These are phyloP conservation scores for Tylopilus sp. DNA, from an alignment of 768 basidiomycete genomes.

Conservation along the genomic window DNA sequence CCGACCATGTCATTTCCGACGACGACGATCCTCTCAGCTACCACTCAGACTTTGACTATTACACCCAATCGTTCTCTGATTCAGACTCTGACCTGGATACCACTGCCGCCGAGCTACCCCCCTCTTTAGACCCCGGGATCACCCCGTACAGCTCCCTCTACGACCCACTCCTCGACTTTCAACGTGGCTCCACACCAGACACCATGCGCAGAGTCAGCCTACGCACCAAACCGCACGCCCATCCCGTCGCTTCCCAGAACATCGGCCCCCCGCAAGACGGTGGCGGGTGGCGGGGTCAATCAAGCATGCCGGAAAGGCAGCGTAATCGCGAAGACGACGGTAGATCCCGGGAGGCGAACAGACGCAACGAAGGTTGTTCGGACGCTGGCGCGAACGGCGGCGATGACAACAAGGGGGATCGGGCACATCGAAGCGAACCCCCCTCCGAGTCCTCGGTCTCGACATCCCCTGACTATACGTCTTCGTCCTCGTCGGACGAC, in stretches of 20 bases:
- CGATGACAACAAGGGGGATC: constrained; percentile 37
- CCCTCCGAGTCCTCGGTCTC: constrained; percentile 35
- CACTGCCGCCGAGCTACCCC: constrained; percentile 1
- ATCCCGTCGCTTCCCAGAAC: neutral
- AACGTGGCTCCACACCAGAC: constrained; percentile 46
- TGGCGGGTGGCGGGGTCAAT: constrained; percentile 21
- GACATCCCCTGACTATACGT: constrained; percentile 31
- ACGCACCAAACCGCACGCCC: neutral
- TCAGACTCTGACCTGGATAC: constrained; percentile 30
- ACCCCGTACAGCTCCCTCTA: constrained; percentile 23
- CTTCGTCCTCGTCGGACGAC: constrained; percentile 30
- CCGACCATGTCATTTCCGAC: constrained; percentile 11
- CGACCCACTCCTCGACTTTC: constrained; percentile 26
- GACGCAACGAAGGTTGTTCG: constrained; percentile 16
- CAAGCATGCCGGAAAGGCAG: constrained; percentile 12
- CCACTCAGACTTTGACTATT: constrained; percentile 37
- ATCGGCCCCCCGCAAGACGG: constrained; percentile 12
- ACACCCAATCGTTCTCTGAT: constrained; percentile 32
- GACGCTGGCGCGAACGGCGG: constrained; percentile 25
- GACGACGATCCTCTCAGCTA: constrained; percentile 33
- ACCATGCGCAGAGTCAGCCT: constrained; percentile 18
- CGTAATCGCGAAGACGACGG: constrained; percentile 10
- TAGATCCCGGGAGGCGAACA: constrained; percentile 6
- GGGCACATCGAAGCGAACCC: constrained; percentile 27
- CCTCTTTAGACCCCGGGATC: constrained; percentile 6